Conservation (phyloP, 176 grass and related monocot species). For the Oryza australiensis region DNA sequence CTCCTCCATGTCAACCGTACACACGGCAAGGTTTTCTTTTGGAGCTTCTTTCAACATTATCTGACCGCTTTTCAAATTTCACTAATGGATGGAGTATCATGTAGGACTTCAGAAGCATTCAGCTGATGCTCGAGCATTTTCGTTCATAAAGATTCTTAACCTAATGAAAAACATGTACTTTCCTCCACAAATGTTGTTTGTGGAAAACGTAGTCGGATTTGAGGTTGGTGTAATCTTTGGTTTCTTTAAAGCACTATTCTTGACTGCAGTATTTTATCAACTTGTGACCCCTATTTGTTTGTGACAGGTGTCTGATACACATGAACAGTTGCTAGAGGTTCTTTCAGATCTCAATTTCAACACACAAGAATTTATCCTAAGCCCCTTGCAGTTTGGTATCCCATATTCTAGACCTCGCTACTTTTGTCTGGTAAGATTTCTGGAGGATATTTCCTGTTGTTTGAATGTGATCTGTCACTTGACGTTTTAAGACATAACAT, state of each 20-base stretch:
- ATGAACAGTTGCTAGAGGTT: conserved; percentile 73
- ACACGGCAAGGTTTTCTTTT: conserved; percentile 79
- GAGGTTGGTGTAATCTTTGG: conserved; percentile 61
- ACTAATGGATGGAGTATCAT: conserved; percentile 33
- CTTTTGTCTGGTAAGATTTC: conserved; percentile 79
- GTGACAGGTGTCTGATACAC: conserved; percentile 85
- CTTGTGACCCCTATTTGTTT: conserved; percentile 6
- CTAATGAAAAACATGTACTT: conserved; percentile 71
- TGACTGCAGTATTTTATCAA: neutral
- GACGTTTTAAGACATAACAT: neutral
- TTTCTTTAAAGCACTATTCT: conserved; percentile 11
- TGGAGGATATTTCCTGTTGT: neutral
- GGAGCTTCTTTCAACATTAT: neutral
- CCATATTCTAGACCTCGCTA: conserved; percentile 99
- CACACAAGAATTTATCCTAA: conserved; percentile 89
- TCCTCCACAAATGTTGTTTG: conserved; percentile 83
- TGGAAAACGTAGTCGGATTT: conserved; percentile 96
- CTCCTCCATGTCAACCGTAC: conserved; percentile 98
- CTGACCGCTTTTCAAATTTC: conserved; percentile 20
- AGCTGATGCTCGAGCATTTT: conserved; percentile 90
- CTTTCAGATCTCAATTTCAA: conserved; percentile 73
- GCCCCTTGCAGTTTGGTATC: conserved; percentile 85
- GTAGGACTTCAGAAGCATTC: conserved; percentile 95
- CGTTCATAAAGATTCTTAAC: conserved; percentile 92
- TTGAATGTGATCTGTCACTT: neutral